These are phyloP conservation scores for Colletotrichum destructivum DNA, from an alignment of 2,329 filamentous ascomycete species.

Conservation along the genomic window DNA sequence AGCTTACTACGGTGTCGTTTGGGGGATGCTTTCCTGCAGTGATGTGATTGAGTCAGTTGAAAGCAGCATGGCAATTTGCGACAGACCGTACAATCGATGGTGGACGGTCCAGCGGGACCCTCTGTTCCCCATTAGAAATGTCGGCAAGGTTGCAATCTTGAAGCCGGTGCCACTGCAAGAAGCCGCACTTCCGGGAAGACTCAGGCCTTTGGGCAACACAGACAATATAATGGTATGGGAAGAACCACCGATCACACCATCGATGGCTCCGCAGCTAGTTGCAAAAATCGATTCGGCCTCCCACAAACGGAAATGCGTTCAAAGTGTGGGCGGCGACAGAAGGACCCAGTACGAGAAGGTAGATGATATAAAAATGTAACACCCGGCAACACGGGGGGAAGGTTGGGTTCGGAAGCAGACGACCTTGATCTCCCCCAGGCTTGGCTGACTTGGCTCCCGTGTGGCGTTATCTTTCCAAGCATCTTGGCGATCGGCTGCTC, in stretches of 20 bases:
- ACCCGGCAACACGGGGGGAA: background rate
- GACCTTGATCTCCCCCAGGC: constrained; percentile 13
- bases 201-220: constrained; percentile 6
- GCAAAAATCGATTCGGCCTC: constrained; percentile 12
- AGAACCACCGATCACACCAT: constrained; percentile 37
- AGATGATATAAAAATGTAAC: constrained; percentile 24
- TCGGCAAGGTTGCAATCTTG: background rate
- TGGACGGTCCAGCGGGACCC: constrained; percentile 3
- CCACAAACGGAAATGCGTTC: background rate
- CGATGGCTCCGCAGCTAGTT: constrained; percentile 20
- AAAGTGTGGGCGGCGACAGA: background rate
- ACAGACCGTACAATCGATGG: background rate
- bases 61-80: background rate
- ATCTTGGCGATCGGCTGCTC: constrained; percentile 32
- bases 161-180: background rate
- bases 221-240: constrained; percentile 20
- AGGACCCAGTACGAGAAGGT: background rate
- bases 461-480: constrained; percentile 25
- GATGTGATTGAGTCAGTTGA: background rate
- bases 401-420: constrained; percentile 6
- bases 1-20: background rate
- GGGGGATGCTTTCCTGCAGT: background rate
- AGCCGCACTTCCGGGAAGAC: constrained; percentile 22
- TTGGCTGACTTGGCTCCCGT: constrained; percentile 37
- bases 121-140: background rate